Base-by-base conservation (phyloP, 306 rosid species). In the Gillenia trifoliata region DNA sequence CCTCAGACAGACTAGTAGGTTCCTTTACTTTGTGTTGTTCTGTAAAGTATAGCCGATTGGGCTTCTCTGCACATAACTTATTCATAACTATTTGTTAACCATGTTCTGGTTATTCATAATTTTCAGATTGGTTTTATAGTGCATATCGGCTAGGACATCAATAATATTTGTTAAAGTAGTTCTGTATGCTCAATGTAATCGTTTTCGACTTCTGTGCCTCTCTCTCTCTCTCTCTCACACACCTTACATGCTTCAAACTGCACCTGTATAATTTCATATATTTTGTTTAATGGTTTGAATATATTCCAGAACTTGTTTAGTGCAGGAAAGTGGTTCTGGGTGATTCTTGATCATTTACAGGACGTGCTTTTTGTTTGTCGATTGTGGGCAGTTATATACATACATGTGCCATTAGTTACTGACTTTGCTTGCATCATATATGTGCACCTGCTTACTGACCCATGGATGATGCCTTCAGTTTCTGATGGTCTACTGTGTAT, bases 1-100 rank as follows among this genome's bases (percentile, higher is more conserved):
- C 92, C 28, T 74, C 85, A 82, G 79, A 84, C 85, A 63, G 78
- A 77, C 77, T 64, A 50, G 81, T 82, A 83, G 96, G 85, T 77
- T 87, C 86, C 85, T 80, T 84, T 87, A 74, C 75, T 86, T 80
- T 56, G 45, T 78, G 94, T 85, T 86, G 85, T 83, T 83, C 90
- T 91, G 89, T 89, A 89, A 83, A 86, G 83, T 85, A 74, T 77
- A 47, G 75, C 88, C 75, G 81, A 79, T 83, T 75, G 82, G 73
- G 77, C 77, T 67, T 66, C 76, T 80, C 71, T 85, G 87, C 84
- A 86, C 84, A 85, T 85, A 86, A 70, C 66, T 75, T 82, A 69
- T 78, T 74, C 80, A 74, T 15, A 74, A 73, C 66, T 84, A 80
- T 83, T 75, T 82, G 77, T 73, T 80, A 78, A 80, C 87, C 80